A percentile compares a stretch with the other conserved stretches of the same genome.
phyloP scores from a whole-genome alignment of 225 moss, liverwort and hornwort species.

The Physcomitrellopsis africana region DNA sequence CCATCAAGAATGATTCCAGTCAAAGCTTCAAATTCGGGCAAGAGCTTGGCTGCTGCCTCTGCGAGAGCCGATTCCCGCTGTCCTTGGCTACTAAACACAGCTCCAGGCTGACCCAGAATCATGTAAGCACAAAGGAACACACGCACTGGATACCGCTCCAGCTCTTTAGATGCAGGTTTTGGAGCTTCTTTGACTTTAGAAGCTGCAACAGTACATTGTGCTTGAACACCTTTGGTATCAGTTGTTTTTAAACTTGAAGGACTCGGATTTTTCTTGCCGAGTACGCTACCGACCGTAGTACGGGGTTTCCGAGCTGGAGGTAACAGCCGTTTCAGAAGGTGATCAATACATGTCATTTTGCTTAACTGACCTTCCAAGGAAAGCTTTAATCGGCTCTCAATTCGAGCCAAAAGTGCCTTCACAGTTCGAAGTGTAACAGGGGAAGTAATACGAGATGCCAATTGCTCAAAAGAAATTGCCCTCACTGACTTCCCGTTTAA shows the following conservation, averaged over 20 bases:
- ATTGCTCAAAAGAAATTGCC: slow-evolving; percentile 82
- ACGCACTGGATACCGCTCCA: slow-evolving; percentile 67
- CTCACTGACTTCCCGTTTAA: slow-evolving; percentile 76
- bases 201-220: slow-evolving; percentile 14
- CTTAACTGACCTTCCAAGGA: slow-evolving; percentile 65
- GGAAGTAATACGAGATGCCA: slow-evolving; percentile 93
- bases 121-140: slow-evolving; percentile 73
- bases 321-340: slow-evolving; percentile 79
- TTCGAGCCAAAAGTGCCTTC: slow-evolving; percentile 76
- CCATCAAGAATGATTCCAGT: slow-evolving; percentile 54
- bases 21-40: slow-evolving; percentile 63
- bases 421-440: slow-evolving; percentile 84
- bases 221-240: slow-evolving; percentile 36
- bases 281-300: slow-evolving; percentile 23
- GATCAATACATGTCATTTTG: slow-evolving; percentile 66
- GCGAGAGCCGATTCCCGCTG: slow-evolving; percentile 59
- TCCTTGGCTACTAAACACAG: slow-evolving; percentile 63
- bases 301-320: slow-evolving; percentile 71
- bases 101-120: slow-evolving; percentile 72
- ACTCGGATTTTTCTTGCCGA: slow-evolving; percentile 36
- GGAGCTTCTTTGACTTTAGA: slow-evolving; percentile 40
- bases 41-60: slow-evolving; percentile 54
- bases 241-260: slow-evolving; percentile 26
- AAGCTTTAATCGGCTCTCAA: slow-evolving; percentile 87
- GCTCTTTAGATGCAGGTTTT: slow-evolving; percentile 41